Evolutionary conservation across 2,329 filamentous ascomycete genomes (phyloP).

Genomic region (Aureobasidium namibiae): DNA sequence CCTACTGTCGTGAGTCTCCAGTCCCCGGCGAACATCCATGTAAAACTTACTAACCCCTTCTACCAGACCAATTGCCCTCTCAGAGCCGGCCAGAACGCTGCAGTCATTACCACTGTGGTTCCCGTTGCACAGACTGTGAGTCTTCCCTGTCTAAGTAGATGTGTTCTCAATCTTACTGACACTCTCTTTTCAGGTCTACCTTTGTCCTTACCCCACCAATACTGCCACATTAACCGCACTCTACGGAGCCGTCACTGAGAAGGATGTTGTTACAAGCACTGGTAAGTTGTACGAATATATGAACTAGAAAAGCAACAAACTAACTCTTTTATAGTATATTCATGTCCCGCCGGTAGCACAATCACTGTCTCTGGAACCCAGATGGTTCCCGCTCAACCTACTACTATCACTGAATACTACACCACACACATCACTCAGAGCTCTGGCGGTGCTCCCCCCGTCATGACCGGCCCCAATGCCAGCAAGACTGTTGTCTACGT

Average conservation of each 20-base stretch:
- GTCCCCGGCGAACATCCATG: neutral
- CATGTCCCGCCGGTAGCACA: slow-evolving; percentile 26
- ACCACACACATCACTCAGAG: neutral
- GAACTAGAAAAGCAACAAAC: neutral
- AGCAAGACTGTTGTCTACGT: slow-evolving; percentile 5
- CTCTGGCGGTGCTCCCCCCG: neutral
- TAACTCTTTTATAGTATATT: slow-evolving; percentile 17
- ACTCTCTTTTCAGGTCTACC: neutral
- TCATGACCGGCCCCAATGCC: neutral
- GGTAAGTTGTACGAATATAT: neutral
- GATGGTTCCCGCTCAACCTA: slow-evolving; percentile 2
- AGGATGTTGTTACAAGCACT: neutral
- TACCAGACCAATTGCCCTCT: slow-evolving; percentile 9
- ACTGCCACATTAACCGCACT: slow-evolving; percentile 19
- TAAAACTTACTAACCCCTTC: neutral
- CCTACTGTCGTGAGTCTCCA: slow-evolving; percentile 4
- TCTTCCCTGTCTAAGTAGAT: too few species aligned
- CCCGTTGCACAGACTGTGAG: slow-evolving; percentile 12
- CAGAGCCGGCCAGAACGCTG: slow-evolving; percentile 13
- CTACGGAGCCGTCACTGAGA: slow-evolving; percentile 14
- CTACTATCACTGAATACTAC: neutral
- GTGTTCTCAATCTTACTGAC: too few species aligned
- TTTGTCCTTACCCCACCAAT: slow-evolving; percentile 5
- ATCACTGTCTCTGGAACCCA: neutral
- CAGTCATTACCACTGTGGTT: slow-evolving; percentile 16